Conservation (phyloP, 257 asterid species). For the Scutellaria minor region DNA sequence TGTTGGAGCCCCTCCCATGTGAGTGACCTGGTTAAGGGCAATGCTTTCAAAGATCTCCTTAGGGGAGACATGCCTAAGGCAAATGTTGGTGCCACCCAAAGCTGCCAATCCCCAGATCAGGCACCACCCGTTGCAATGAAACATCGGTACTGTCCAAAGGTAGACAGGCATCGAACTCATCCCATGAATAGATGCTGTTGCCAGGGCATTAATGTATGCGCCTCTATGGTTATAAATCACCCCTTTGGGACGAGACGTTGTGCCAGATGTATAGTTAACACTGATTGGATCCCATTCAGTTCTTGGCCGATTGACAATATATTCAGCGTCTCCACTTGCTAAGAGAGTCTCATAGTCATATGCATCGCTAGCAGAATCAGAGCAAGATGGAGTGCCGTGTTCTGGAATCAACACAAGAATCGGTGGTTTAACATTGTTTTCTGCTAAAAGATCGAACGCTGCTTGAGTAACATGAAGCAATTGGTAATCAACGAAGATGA, state of each 20-base stretch:
- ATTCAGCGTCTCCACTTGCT: constrained; percentile 44
- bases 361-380: background rate
- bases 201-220: constrained; percentile 56
- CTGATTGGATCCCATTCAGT: constrained; percentile 66
- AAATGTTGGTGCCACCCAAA: constrained; percentile 62
- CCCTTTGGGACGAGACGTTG: constrained; percentile 65
- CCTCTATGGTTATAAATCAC: constrained; percentile 65
- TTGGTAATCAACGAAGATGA: constrained; percentile 57
- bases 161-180: constrained; percentile 50
- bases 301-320: constrained; percentile 34
- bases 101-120: constrained; percentile 66
- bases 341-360: constrained; percentile 51
- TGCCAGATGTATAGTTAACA: constrained; percentile 66
- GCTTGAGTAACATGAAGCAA: constrained; percentile 46
- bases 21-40: constrained; percentile 46
- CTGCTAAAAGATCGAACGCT: constrained; percentile 41
- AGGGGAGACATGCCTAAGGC: constrained; percentile 53
- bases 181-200: constrained; percentile 47
- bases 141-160: constrained; percentile 72
- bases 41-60: constrained; percentile 47
- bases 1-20: constrained; percentile 67
- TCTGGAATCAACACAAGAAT: constrained; percentile 44
- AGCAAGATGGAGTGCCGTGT: constrained; percentile 17
- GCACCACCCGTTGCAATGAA: constrained; percentile 74
- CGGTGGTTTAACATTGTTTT: constrained; percentile 39